Evolutionary conservation across 352 stramenopile genomes (phyloP).

Genomic region (Phytophthora kernoviae): DNA sequence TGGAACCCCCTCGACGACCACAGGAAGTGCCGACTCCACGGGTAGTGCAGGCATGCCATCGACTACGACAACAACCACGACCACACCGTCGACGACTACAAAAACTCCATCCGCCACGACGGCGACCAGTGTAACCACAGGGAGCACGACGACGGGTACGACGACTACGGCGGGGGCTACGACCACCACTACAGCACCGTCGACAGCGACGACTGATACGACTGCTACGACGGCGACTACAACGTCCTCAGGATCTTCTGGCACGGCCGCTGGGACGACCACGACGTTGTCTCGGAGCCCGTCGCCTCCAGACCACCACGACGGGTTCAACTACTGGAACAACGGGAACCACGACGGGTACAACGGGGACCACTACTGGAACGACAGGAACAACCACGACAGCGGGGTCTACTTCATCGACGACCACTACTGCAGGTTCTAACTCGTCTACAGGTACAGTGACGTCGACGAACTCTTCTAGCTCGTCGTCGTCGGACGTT

Average conservation of each 20-base stretch:
- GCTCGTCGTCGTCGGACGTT: constrained; percentile 35
- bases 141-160: constrained; percentile 12
- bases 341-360: constrained; percentile 17
- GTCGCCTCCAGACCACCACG: constrained; percentile 24
- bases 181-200: constrained; percentile 23
- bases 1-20: constrained; percentile 4
- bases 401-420: constrained; percentile 9
- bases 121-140: constrained; percentile 15
- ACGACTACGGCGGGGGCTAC: constrained; percentile 9
- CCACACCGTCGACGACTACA: constrained; percentile 24
- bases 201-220: constrained; percentile 9
- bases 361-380: not conserved
- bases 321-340: constrained; percentile 15
- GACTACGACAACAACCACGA: constrained; percentile 29
- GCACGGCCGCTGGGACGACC: constrained; percentile 9
- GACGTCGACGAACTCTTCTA: constrained; percentile 6
- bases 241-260: constrained; percentile 25
- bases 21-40: constrained; percentile 18
- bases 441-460: constrained; percentile 13
- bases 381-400: constrained; percentile 11
- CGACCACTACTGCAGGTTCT: constrained; percentile 24
- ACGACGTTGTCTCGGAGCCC: constrained; percentile 4
- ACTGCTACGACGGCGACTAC: constrained; percentile 19
- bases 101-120: constrained; percentile 14
- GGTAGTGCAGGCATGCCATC: constrained; percentile 14